Evolutionary conservation across 805 yeast species (phyloP).

Genomic region (Candida quercuum): DNA sequence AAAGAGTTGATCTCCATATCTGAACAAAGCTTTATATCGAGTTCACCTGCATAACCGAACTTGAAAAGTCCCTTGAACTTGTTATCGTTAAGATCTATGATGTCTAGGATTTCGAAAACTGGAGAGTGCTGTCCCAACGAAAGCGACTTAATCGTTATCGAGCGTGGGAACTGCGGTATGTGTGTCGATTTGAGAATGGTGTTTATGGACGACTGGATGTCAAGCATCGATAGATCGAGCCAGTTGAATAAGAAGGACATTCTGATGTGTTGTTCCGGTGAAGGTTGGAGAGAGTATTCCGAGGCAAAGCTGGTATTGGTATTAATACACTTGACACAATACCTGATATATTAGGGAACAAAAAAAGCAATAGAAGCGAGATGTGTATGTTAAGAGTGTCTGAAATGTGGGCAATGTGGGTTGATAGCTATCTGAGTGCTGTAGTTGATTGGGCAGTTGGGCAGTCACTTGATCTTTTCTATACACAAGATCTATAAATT

Average conservation of each 20-base stretch:
- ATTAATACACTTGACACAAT: no score
- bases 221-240: constrained; percentile 15
- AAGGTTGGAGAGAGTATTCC: no score
- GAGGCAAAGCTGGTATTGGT: no score
- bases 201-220: constrained; percentile 19
- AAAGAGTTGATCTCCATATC: constrained; percentile 21
- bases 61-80: constrained; percentile 21
- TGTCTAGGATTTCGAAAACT: constrained; percentile 16
- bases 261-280: no score
- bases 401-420: no score
- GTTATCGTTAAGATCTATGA: constrained; percentile 14
- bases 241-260: constrained; percentile 24
- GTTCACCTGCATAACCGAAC: constrained; percentile 19
- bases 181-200: constrained; percentile 13
- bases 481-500: no score
- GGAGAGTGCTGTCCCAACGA: constrained; percentile 15
- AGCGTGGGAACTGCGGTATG: constrained; percentile 17
- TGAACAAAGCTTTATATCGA: constrained; percentile 15
- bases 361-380: no score
- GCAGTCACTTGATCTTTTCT: no score
- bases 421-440: no score
- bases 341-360: no score
- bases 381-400: no score
- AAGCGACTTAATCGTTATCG: constrained; percentile 13
- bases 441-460: no score